phyloP scores from a whole-genome alignment of 352 stramenopile species.

The Achlya hypogyna region DNA sequence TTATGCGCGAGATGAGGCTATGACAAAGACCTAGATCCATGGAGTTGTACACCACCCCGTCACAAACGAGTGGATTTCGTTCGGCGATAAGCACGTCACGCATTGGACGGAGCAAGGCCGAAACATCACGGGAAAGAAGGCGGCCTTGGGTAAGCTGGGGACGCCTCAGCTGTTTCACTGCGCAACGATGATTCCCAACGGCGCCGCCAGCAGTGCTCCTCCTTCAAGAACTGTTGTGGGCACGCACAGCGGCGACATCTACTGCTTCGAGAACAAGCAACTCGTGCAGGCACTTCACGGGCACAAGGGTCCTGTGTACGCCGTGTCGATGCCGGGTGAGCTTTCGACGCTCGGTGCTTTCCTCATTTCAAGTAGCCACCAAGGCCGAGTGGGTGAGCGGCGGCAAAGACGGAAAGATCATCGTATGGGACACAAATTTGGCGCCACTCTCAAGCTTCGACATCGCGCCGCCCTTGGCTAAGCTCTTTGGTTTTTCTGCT shows the following conservation, averaged over 20 bases:
- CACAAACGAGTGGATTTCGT: slow-evolving; percentile 54
- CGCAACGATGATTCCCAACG: background rate
- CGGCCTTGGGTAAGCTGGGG: slow-evolving; percentile 7
- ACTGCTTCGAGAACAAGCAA: slow-evolving; percentile 58
- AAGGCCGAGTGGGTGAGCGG: slow-evolving; percentile 66
- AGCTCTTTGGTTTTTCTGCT: slow-evolving; percentile 6
- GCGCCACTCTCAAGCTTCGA: slow-evolving; percentile 32
- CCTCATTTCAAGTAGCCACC: background rate
- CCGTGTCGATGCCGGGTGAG: slow-evolving; percentile 33
- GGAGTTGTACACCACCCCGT: slow-evolving; percentile 39
- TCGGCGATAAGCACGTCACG: slow-evolving; percentile 58
- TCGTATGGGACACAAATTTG: slow-evolving; percentile 73
- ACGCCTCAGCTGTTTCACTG: slow-evolving; percentile 5
- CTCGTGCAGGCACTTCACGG: slow-evolving; percentile 41
- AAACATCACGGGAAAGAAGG: slow-evolving; percentile 21
- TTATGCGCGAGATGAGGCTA: background rate
- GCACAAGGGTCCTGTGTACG: slow-evolving; percentile 37
- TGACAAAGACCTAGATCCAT: slow-evolving; percentile 21
- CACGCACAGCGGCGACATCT: slow-evolving; percentile 58
- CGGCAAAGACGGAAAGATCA: slow-evolving; percentile 79
- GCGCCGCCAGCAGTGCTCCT: background rate
- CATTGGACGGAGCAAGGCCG: slow-evolving; percentile 63
- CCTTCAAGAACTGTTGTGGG: slow-evolving; percentile 8
- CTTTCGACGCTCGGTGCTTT: background rate
- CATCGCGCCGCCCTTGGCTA: background rate